A percentile compares a stretch with the other conserved stretches of the same genome.
Conservation (phyloP, 257 asterid genomes). For the Coffea eugenioides region DNA sequence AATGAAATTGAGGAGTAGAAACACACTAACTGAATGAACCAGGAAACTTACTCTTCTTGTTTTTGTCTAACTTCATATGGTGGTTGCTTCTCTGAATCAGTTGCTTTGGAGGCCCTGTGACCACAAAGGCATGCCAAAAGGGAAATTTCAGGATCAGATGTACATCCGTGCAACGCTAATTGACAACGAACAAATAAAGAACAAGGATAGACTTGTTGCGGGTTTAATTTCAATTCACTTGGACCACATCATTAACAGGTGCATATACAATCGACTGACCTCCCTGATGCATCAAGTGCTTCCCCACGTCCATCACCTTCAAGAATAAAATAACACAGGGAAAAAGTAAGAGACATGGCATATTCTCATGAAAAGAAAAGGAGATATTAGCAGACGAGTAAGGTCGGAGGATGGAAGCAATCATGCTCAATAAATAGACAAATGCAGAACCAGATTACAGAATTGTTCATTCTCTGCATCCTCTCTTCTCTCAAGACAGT, state of each 20-base stretch:
- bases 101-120: constrained; percentile 27
- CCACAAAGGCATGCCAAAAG: constrained; percentile 24
- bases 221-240: not conserved
- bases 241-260: constrained; percentile 6
- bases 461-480: not conserved
- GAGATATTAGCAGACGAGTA: not conserved
- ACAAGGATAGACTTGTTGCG: not conserved
- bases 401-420: not conserved
- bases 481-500: not conserved
- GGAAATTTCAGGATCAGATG: constrained; percentile 6
- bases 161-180: not conserved
- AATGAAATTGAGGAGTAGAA: not conserved
- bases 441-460: not conserved
- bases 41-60: constrained; percentile 14
- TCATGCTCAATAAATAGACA: constrained; percentile 1
- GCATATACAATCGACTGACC: constrained; percentile 37
- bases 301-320: constrained; percentile 45
- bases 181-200: not conserved
- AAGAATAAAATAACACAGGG: constrained; percentile 12
- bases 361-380: not conserved
- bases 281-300: constrained; percentile 35
- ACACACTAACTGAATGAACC: not conserved
- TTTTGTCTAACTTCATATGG: constrained; percentile 22
- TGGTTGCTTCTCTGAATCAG: constrained; percentile 27
- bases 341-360: constrained; percentile 6